Percentiles rank a stretch among this genome's conserved stretches.
These are phyloP conservation scores for Ambrosiella xylebori DNA, from an alignment of 2,329 filamentous ascomycete genomes.

Conservation along the genomic window DNA sequence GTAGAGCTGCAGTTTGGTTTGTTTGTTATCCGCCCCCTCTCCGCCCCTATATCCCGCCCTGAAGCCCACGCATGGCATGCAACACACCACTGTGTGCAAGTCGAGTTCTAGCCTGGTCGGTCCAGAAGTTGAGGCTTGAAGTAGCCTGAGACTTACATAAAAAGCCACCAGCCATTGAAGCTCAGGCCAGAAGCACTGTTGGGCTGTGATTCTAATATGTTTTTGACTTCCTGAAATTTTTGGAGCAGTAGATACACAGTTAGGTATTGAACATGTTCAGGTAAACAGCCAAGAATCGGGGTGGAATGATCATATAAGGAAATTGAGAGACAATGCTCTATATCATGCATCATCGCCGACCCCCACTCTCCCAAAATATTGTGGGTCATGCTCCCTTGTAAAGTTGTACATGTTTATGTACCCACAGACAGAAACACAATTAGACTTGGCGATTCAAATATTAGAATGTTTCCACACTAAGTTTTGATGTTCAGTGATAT, in stretches of 20 bases:
- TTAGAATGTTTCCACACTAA: no score
- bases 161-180: background rate
- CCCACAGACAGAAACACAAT: no score
- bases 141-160: background rate
- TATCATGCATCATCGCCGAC: no score
- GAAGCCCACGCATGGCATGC: background rate
- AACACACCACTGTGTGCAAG: background rate
- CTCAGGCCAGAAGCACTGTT: background rate
- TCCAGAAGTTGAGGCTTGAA: background rate
- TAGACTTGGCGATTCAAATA: no score
- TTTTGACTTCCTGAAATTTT: background rate
- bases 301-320: background rate
- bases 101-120: background rate
- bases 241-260: background rate
- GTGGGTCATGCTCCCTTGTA: no score
- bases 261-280: background rate
- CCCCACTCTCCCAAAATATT: no score
- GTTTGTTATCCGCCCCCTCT: no score
- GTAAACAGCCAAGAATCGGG: background rate
- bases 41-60: background rate
- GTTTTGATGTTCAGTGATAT: no score
- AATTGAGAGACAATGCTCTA: no score
- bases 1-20: no score
- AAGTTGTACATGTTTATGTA: no score
- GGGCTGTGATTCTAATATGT: background rate